Conservation (phyloP, 2,329 filamentous ascomycete species). For the Scedosporium apiospermum region DNA sequence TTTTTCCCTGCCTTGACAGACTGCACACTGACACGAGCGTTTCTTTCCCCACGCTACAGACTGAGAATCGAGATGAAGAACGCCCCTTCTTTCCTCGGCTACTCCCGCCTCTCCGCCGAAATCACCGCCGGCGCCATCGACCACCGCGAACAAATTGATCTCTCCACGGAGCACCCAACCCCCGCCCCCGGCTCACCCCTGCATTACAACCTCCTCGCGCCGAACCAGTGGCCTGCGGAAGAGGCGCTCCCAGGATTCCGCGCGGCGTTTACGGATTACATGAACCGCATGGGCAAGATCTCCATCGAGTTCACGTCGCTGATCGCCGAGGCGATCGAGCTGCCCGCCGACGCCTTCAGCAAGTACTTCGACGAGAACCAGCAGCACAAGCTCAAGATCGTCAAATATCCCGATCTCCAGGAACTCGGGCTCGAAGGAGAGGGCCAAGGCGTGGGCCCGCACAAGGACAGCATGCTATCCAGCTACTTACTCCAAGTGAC, state of each 20-base stretch:
- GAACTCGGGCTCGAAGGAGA: constrained; percentile 41
- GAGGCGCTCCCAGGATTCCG: constrained; percentile 57
- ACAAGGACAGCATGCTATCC: constrained; percentile 79
- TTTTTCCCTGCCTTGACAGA: not conserved
- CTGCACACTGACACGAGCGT: not conserved
- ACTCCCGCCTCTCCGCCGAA: constrained; percentile 56
- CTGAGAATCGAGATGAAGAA: constrained; percentile 66
- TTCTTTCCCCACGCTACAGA: constrained; percentile 21
- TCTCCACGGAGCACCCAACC: constrained; percentile 67
- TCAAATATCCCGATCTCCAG: constrained; percentile 71
- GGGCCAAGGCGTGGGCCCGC: constrained; percentile 61
- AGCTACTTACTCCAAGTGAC: constrained; percentile 75
- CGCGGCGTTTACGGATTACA: constrained; percentile 62
- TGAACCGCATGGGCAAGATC: constrained; percentile 62
- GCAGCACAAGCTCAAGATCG: constrained; percentile 85
- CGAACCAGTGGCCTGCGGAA: constrained; percentile 68
- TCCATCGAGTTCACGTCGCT: constrained; percentile 68
- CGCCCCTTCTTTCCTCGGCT: constrained; percentile 61
- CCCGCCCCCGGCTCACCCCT: constrained; percentile 53
- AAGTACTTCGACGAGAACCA: constrained; percentile 66
- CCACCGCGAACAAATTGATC: constrained; percentile 78
- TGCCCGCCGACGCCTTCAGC: constrained; percentile 60
- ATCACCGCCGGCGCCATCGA: constrained; percentile 67
- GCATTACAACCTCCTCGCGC: constrained; percentile 69
- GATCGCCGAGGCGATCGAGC: constrained; percentile 73